A percentile compares a stretch with the other conserved stretches of the same genome.
These are phyloP conservation scores for Echria macrotheca DNA, from an alignment of 495 filamentous ascomycete species.

Conservation along the genomic window DNA sequence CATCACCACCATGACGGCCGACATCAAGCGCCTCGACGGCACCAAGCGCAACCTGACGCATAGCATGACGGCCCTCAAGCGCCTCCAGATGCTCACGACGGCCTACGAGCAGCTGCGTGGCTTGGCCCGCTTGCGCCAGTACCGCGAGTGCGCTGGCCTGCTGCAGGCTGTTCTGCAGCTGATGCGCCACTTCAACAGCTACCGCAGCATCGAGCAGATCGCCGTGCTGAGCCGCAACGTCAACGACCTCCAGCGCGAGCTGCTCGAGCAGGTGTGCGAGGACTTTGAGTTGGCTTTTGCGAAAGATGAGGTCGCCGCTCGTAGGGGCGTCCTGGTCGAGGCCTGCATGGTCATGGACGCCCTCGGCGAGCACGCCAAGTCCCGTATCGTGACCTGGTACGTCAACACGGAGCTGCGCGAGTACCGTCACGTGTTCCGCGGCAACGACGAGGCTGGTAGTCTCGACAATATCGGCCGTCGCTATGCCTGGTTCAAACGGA, in stretches of 20 bases:
- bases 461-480: constrained; percentile 93
- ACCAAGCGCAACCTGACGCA: constrained; percentile 95
- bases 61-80: constrained; percentile 96
- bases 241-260: constrained; percentile 86
- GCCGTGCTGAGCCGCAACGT: constrained; percentile 90
- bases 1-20: constrained; percentile 98
- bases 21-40: constrained; percentile 95
- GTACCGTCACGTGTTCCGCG: constrained; percentile 90
- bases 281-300: constrained; percentile 96
- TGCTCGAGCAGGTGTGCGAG: constrained; percentile 95
- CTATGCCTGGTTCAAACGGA: constrained; percentile 94
- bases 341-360: constrained; percentile 94
- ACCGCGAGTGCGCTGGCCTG: constrained; percentile 91
- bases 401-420: constrained; percentile 95
- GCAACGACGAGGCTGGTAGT: constrained; percentile 94
- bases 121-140: constrained; percentile 80
- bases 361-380: constrained; percentile 79
- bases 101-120: constrained; percentile 93
- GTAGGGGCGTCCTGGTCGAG: constrained; percentile 69
- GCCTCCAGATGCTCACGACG: constrained; percentile 97
- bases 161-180: constrained; percentile 95
- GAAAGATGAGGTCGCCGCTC: constrained; percentile 72
- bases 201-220: constrained; percentile 96
- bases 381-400: constrained; percentile 88
- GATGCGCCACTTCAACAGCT: constrained; percentile 98